phyloP scores from a whole-genome alignment of 179 eudicot species.

The Beta lomatogona region DNA sequence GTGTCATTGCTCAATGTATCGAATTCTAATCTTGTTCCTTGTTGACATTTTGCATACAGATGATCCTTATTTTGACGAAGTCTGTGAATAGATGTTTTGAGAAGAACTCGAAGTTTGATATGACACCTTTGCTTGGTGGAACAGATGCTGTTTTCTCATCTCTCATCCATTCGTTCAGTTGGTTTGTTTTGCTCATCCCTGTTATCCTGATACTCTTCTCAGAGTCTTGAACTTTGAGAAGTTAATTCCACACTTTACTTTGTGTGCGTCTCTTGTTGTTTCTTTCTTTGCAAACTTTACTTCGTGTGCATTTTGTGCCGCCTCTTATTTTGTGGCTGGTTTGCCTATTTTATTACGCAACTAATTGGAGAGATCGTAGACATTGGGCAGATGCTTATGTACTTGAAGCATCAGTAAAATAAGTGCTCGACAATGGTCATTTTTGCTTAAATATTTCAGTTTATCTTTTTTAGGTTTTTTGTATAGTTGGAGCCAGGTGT shows the following conservation, averaged over 20 bases:
- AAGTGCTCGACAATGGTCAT: neutral
- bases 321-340: neutral
- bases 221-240: neutral
- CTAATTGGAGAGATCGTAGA: neutral
- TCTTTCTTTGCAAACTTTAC: neutral
- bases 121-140: conserved; percentile 99
- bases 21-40: neutral
- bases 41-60: conserved; percentile 49
- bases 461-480: neutral
- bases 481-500: neutral
- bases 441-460: neutral
- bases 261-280: neutral
- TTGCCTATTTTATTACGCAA: neutral
- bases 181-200: conserved; percentile 56
- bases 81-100: conserved; percentile 94
- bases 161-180: conserved; percentile 95
- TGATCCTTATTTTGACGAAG: conserved; percentile 94
- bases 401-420: neutral
- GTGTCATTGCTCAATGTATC: neutral
- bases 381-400: neutral
- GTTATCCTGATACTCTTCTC: neutral
- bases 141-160: conserved; percentile 96
- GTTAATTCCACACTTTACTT: neutral
- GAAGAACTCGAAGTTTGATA: conserved; percentile 95
- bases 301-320: neutral